Conservation (phyloP, 768 basidiomycete genomes). For the Lentinula guzmanii region DNA sequence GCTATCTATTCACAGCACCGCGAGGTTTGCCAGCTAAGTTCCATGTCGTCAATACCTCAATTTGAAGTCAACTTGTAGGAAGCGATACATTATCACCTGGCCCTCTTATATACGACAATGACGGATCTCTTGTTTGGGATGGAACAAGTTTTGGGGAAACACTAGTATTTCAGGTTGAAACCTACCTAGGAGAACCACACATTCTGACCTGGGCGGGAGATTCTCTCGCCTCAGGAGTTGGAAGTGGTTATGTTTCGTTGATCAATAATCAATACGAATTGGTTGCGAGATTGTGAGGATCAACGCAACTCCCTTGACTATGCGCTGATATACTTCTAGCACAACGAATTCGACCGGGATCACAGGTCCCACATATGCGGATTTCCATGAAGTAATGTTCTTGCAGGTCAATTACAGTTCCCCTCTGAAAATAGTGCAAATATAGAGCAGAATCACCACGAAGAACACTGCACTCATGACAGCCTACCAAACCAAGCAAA, state of each 20-base stretch:
- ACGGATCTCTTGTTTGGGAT: conserved; percentile 3
- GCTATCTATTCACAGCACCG: not conserved
- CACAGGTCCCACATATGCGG: not conserved
- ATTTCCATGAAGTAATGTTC: conserved; percentile 1
- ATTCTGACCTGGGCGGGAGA: not conserved
- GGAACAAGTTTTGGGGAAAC: conserved; percentile 2
- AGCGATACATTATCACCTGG: not conserved
- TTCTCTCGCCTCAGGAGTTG: not conserved
- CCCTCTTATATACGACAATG: not conserved
- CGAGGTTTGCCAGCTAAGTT: not conserved
- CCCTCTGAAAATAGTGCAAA: not conserved
- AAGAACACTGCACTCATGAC: not conserved
- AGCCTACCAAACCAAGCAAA: not conserved
- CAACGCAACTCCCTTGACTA: not conserved
- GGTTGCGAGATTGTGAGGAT: not conserved
- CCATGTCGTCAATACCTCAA: not conserved
- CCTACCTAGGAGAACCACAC: conserved; percentile 3
- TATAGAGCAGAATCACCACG: not conserved
- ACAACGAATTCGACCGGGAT: not conserved
- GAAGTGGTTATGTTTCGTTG: not conserved
- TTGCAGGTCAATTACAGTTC: not conserved
- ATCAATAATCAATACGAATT: not conserved
- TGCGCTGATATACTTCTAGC: not conserved
- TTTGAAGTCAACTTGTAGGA: not conserved
- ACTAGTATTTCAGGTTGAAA: not conserved